Evolutionary conservation across 148 eudicot genomes (phyloP), one percentile per base, ranked within the genome.

Genomic region (Camellia granthamiana): DNA sequence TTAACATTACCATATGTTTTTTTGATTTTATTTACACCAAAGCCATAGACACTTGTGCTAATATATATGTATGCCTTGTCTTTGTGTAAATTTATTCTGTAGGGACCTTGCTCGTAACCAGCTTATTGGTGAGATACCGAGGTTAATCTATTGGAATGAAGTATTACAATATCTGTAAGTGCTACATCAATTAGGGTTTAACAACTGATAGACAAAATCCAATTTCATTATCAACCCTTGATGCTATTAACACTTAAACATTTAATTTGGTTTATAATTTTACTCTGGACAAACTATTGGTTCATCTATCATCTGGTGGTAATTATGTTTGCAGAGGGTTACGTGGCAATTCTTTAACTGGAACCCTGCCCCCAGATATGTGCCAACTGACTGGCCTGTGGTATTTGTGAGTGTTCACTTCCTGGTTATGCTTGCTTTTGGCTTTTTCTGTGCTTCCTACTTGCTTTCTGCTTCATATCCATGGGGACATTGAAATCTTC

Each of bases 111-210:
- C 95, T 56, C 88, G 80, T 41, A 91, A 91, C 70, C 90, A 87
- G 79, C 89, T 91, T 62, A 78, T 72, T 0, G 95, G 93, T 60
- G 93, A 90, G 84, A 90, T 91, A 80, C 95, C 95, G 8, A 88
- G 95, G 80, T 72, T 91, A 56, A 90, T 91, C 41, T 91, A 90
- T 80, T 91, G 95, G 95, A 90, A 91, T 84, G 95, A 91, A 84
- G 92, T 91, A 19, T 72, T 91, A 83, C 95, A 91, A 55, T 91
- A 90, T 72, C 85, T 91, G 95, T 91, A 75, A 84, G 95, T 84
- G 10, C 54, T 76, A n/a, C 3, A 7, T 5, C 4, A n/a, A 47
- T 30, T 30, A 30, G 38, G 38, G 38, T 30, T 30, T 30, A 30
- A 30, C 38, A 30, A 30, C 38, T 30, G 38, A 30, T 30, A 30